Evolutionary conservation across 208 protist genomes (phyloP).

Genomic region (Leishmania braziliensis): DNA sequence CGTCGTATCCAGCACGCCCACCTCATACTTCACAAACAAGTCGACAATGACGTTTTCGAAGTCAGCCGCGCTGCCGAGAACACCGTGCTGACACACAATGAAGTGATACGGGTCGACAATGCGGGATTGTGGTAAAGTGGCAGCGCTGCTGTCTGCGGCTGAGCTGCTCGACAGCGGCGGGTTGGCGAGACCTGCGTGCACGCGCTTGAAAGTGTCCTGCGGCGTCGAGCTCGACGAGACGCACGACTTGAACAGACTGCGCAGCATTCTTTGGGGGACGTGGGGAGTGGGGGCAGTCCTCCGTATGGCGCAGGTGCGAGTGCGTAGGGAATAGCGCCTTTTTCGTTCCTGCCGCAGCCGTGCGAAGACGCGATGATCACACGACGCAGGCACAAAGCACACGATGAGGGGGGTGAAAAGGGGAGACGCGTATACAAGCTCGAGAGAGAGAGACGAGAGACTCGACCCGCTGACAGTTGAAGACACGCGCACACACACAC

Average conservation of each 20-base stretch:
- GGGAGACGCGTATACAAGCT: background rate
- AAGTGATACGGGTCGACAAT: slow-evolving; percentile 59
- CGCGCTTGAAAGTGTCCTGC: slow-evolving; percentile 18
- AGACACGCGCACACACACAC: background rate
- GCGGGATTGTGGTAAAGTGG: background rate
- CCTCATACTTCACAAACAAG: slow-evolving; percentile 36
- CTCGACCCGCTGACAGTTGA: background rate
- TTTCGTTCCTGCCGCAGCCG: background rate
- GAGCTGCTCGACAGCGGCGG: slow-evolving; percentile 3
- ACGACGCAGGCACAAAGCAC: background rate
- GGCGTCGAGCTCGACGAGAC: background rate
- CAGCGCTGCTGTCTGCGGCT: no score
- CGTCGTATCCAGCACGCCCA: slow-evolving; percentile 26
- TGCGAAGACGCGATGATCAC: background rate
- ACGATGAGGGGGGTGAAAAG: slow-evolving; percentile 5
- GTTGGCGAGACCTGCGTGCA: slow-evolving; percentile 6
- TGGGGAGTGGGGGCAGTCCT: no score
- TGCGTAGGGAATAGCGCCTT: background rate
- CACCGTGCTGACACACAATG: slow-evolving; percentile 70
- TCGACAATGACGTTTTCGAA: slow-evolving; percentile 48
- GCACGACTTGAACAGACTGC: slow-evolving; percentile 2
- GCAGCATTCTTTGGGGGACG: slow-evolving; percentile 14
- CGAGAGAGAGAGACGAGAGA: background rate
- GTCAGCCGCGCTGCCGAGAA: slow-evolving; percentile 49
- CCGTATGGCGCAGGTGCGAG: background rate